These are phyloP conservation scores for Paramarasmius palmivorus DNA, from an alignment of 1,284 basidiomycete genomes.

Conservation along the genomic window DNA sequence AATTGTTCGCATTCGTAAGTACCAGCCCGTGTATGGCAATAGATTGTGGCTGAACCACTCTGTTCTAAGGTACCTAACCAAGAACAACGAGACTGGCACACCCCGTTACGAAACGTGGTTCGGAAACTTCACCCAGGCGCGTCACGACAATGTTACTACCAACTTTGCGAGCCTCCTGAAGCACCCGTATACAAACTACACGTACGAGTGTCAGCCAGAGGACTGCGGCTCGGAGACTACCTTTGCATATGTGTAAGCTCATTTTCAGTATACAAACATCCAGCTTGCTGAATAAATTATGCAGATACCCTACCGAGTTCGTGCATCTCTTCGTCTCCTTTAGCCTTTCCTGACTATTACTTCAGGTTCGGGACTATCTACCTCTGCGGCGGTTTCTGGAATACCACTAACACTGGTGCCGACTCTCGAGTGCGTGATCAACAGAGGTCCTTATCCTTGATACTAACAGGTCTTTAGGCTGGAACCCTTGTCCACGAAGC, in stretches of 20 bases:
- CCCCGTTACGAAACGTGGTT: constrained; percentile 47
- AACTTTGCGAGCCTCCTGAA: constrained; percentile 34
- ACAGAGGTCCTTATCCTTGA: neutral
- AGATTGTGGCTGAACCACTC: neutral
- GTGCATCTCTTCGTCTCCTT: constrained; percentile 3
- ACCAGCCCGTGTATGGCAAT: neutral
- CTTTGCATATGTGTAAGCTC: constrained; percentile 45
- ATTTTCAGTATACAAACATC: too few species aligned
- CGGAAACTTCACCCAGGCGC: constrained; percentile 35
- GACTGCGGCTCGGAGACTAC: constrained; percentile 16
- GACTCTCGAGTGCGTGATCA: constrained; percentile 32
- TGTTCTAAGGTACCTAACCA: constrained; percentile 21
- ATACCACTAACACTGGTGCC: constrained; percentile 42
- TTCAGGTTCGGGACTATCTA: constrained; percentile 34
- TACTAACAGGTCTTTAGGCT: constrained; percentile 19
- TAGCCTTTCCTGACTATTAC: neutral
- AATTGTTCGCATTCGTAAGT: constrained; percentile 27
- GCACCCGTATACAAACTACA: constrained; percentile 26
- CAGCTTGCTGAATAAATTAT: too few species aligned
- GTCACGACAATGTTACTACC: constrained; percentile 34
- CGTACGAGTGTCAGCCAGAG: constrained; percentile 36
- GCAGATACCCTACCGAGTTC: constrained; percentile 37
- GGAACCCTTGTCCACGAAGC: constrained; percentile 45
- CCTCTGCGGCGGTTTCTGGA: constrained; percentile 51
- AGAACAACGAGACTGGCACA: constrained; percentile 27